A percentile compares a stretch with the other conserved stretches of the same genome.
These are phyloP conservation scores for Rosa rugosa DNA, from an alignment of 306 rosid genomes.

Conservation along the genomic window DNA sequence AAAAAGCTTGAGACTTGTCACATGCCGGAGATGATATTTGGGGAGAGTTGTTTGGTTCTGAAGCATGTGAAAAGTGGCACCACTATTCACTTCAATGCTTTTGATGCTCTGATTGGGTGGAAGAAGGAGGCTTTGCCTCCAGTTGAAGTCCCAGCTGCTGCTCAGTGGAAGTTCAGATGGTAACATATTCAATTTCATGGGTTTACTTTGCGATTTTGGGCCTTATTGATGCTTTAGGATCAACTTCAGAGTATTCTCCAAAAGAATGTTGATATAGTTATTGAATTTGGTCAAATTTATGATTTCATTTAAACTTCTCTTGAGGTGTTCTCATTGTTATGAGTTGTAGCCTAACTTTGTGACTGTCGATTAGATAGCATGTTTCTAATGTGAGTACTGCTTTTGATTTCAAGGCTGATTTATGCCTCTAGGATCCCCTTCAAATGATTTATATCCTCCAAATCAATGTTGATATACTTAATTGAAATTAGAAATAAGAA, in stretches of 20 bases:
- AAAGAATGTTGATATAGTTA: background rate
- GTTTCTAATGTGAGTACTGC: background rate
- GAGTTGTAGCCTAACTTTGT: background rate
- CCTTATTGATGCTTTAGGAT: background rate
- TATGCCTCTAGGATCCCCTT: background rate
- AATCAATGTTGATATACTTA: background rate
- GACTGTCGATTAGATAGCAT: background rate
- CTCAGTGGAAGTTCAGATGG: constrained; percentile 94
- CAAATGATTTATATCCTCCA: background rate
- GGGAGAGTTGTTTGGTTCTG: constrained; percentile 68
- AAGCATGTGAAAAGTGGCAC: constrained; percentile 71
- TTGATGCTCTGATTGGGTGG: constrained; percentile 92
- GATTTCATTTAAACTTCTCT: background rate
- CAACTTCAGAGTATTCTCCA: background rate
- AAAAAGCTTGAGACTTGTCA: constrained; percentile 78
- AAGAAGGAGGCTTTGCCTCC: constrained; percentile 94
- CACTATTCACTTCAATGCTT: constrained; percentile 77
- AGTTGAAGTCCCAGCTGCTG: constrained; percentile 98
- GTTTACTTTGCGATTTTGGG: background rate
- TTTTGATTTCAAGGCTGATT: background rate
- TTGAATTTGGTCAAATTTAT: background rate
- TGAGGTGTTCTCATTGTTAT: background rate
- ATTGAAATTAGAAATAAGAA: background rate
- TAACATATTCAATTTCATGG: constrained; percentile 1
- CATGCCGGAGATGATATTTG: constrained; percentile 96